Evolutionary conservation across 2,329 filamentous ascomycete genomes (phyloP).

Genomic region (Pseudogymnoascus sp.): DNA sequence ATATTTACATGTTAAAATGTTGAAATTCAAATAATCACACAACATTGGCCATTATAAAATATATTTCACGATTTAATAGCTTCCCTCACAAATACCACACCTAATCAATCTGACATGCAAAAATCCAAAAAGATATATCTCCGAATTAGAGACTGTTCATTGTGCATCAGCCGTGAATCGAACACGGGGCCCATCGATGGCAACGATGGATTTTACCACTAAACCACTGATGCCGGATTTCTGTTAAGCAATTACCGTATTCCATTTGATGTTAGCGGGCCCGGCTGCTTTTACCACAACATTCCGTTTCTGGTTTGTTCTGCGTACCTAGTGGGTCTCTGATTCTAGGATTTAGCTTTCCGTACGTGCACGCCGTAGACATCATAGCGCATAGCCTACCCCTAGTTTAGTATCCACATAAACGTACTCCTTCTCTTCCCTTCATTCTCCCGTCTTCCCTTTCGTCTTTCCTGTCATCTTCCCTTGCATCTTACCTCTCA

Average conservation of each 20-base stretch:
- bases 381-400: not conserved
- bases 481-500: not conserved
- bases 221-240: not conserved
- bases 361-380: not conserved
- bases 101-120: not conserved
- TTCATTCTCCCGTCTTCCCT: not conserved
- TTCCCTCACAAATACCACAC: not conserved
- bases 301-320: no score
- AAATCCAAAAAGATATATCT: not conserved
- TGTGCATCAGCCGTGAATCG: conserved; percentile 24
- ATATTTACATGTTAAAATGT: not conserved
- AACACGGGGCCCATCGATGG: conserved; percentile 32
- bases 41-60: not conserved
- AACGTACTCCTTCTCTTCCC: not conserved
- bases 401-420: not conserved
- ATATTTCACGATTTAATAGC: not conserved
- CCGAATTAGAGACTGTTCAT: not conserved
- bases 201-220: conserved; percentile 30
- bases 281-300: no score
- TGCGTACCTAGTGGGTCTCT: not conserved
- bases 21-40: not conserved
- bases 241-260: no score
- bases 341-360: not conserved
- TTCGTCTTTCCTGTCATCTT: not conserved
- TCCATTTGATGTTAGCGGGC: no score